A percentile compares a stretch with the other conserved stretches of the same genome.
Evolutionary conservation across 2,329 filamentous ascomycete genomes (phyloP).

Genomic region (Orbilia javanica): DNA sequence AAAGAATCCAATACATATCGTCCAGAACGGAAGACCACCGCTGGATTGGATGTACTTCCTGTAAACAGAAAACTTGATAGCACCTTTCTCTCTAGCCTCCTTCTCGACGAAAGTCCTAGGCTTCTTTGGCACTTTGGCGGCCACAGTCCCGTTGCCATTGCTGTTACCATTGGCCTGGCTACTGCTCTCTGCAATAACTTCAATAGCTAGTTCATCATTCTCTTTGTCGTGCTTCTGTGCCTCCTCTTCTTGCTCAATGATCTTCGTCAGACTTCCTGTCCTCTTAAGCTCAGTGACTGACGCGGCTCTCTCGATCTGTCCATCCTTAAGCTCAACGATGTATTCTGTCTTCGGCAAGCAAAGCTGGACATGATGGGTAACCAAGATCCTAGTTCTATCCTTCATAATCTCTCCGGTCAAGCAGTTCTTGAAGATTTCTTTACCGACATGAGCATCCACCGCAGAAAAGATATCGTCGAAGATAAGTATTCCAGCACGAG

Average conservation of each 20-base stretch:
- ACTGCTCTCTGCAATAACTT: conserved; percentile 69
- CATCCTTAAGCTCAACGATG: conserved; percentile 78
- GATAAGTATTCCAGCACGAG: conserved; percentile 79
- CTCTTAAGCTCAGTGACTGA: conserved; percentile 72
- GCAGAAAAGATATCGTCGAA: conserved; percentile 88
- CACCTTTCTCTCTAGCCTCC: conserved; percentile 78
- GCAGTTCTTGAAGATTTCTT: conserved; percentile 82
- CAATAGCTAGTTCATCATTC: conserved; percentile 71
- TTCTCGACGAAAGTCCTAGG: conserved; percentile 81
- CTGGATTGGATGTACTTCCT: conserved; percentile 75
- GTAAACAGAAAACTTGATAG: conserved; percentile 78
- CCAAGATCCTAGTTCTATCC: conserved; percentile 80
- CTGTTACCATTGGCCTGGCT: conserved; percentile 64
- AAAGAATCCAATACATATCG: conserved; percentile 55
- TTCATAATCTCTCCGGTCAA: conserved; percentile 77
- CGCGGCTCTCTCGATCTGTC: conserved; percentile 75
- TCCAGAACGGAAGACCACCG: conserved; percentile 67
- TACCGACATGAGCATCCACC: conserved; percentile 83
- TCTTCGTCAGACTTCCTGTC: conserved; percentile 66
- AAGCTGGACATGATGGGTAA: conserved; percentile 82
- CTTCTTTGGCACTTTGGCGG: conserved; percentile 69
- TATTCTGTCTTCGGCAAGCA: conserved; percentile 79
- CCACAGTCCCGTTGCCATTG: conserved; percentile 66
- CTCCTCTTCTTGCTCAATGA: conserved; percentile 65
- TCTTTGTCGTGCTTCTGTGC: conserved; percentile 53